Conservation (phyloP, 2,329 filamentous ascomycete species). For the Diaporthe batatas region DNA sequence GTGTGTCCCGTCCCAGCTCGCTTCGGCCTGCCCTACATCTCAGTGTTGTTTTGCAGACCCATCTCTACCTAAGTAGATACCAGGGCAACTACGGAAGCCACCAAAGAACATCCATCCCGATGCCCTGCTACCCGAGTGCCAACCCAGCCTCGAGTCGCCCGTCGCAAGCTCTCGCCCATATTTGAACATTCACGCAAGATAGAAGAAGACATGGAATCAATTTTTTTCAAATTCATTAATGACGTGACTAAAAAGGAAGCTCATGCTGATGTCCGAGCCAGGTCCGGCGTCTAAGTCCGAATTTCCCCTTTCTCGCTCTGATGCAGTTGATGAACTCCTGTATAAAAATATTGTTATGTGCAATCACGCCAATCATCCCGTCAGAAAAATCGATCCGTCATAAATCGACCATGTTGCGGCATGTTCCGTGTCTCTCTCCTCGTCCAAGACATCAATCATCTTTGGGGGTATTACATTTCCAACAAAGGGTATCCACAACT, state of each 20-base stretch:
- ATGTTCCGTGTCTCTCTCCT: constrained; percentile 5
- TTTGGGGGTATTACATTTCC: constrained; percentile 26
- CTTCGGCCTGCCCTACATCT: no score
- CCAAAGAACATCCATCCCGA: no score
- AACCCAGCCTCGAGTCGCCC: no score
- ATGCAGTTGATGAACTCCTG: constrained; percentile 14
- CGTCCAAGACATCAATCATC: background rate
- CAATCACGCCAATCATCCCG: constrained; percentile 20
- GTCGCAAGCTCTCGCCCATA: no score
- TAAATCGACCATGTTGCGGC: constrained; percentile 22
- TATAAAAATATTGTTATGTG: constrained; percentile 11
- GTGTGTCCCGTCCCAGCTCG: no score
- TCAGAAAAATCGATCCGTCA: constrained; percentile 17
- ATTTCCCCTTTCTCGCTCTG: background rate
- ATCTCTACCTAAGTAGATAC: no score
- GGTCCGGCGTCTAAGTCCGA: constrained; percentile 27
- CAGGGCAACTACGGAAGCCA: no score
- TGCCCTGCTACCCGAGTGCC: background rate
- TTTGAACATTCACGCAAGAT: background rate
- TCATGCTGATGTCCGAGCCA: constrained; percentile 13
- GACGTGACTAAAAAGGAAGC: constrained; percentile 15
- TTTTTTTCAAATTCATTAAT: background rate
- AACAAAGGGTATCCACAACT: constrained; percentile 36
- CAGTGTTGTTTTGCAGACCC: no score
- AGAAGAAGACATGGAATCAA: background rate